These are phyloP conservation scores for Silene latifolia DNA, from an alignment of 148 eudicot species.

Conservation along the genomic window DNA sequence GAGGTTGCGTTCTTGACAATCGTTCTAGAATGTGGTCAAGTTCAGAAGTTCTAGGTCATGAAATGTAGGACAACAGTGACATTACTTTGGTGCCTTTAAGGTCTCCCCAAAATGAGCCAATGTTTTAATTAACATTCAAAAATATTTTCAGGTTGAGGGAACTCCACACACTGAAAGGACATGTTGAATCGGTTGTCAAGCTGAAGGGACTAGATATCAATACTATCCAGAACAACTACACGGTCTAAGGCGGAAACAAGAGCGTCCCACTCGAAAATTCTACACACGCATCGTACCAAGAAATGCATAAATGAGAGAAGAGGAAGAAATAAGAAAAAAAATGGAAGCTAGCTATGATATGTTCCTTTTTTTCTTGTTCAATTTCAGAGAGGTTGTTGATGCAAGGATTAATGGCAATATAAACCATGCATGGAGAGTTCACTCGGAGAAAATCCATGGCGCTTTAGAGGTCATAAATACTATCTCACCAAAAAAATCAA, in stretches of 20 bases:
- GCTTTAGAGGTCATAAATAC: conserved; percentile 9
- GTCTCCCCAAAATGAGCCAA: too few species aligned
- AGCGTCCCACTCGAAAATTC: not conserved
- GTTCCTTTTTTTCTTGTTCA: conserved; percentile 14
- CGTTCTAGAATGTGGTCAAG: conserved; percentile 66
- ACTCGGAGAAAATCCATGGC: conserved; percentile 20
- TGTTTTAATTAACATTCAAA: too few species aligned
- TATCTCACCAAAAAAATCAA: conserved; percentile 15
- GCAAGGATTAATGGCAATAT: conserved; percentile 28
- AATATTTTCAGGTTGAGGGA: conserved; percentile 76
- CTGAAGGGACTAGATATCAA: conserved; percentile 76
- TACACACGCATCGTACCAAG: conserved; percentile 4
- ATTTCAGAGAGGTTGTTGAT: conserved; percentile 22
- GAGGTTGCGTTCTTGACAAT: conserved; percentile 66
- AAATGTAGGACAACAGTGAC: too few species aligned
- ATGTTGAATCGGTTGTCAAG: conserved; percentile 74
- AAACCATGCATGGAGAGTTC: conserved; percentile 20
- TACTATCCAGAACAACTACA: conserved; percentile 51
- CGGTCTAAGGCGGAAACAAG: conserved; percentile 26
- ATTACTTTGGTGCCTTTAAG: too few species aligned
- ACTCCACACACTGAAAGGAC: conserved; percentile 73
- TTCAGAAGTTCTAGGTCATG: too few species aligned
- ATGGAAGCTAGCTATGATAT: conserved; percentile 5
- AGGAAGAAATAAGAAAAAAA: conserved; percentile 21
- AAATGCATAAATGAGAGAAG: conserved; percentile 11